Conservation (phyloP, 306 rosid species). For the Quercus agrifolia region DNA sequence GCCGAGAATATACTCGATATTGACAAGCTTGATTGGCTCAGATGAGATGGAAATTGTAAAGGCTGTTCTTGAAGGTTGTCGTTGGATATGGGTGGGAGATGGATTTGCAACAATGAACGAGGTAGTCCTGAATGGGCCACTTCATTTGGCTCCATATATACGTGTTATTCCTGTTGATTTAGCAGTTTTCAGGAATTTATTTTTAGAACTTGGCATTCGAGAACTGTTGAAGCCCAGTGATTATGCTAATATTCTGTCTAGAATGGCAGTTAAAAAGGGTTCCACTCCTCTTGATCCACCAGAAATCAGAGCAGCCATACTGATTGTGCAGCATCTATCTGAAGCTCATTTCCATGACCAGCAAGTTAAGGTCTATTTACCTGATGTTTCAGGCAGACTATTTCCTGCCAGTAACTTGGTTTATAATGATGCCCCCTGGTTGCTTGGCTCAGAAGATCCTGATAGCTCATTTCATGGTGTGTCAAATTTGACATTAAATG, state of each 20-base stretch:
- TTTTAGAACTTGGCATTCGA: constrained; percentile 81
- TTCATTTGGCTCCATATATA: constrained; percentile 94
- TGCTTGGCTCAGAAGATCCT: constrained; percentile 74
- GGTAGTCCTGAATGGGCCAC: constrained; percentile 93
- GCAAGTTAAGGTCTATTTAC: constrained; percentile 68
- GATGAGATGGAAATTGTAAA: constrained; percentile 98
- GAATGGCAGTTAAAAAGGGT: constrained; percentile 79
- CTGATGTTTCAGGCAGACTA: constrained; percentile 73
- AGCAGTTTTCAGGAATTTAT: constrained; percentile 82
- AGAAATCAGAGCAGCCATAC: constrained; percentile 79
- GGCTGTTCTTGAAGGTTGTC: constrained; percentile 93
- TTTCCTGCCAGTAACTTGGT: constrained; percentile 75
- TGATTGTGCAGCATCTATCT: constrained; percentile 88
- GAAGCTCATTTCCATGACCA: constrained; percentile 68
- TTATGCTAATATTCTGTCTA: constrained; percentile 72
- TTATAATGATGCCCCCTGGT: constrained; percentile 98
- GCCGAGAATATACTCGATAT: constrained; percentile 88
- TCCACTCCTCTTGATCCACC: constrained; percentile 76
- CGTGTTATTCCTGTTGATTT: constrained; percentile 92
- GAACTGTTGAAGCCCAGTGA: constrained; percentile 71
- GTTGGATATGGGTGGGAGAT: constrained; percentile 99
- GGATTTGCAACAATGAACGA: constrained; percentile 89
- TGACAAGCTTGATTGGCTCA: constrained; percentile 65
- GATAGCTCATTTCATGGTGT: constrained; percentile 53
- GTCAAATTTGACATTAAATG: constrained; percentile 49